Base-by-base conservation (phyloP, 2,329 filamentous ascomycete genomes). In the Colletotrichum euphorbiae region DNA sequence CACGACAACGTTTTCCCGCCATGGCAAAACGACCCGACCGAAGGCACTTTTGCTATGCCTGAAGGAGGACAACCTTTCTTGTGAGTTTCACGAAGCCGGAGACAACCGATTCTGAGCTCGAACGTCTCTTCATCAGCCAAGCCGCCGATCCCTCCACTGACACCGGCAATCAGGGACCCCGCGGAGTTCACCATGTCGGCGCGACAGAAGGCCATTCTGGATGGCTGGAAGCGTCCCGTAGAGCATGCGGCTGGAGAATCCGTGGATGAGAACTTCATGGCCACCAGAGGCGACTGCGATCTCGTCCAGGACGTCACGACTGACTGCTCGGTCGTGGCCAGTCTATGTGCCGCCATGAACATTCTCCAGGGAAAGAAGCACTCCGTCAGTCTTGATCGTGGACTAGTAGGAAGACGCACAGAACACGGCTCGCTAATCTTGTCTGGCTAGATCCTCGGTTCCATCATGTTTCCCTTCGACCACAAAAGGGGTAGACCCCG, bases 291-390 rank as follows among this genome's bases (percentile, higher is more conserved):
- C 8, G 84, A 87, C 13, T 89, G 92, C 69, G 95, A 99, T 78
- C 86, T 99, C 7, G 94, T 98, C 3, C 96, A 99, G 79, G 96
- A 99, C 78, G 90, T 97, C 67, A 94, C 95, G 5, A 97, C 95
- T 0, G 96, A 99, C 77, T 99, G 96, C 76, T 98, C 96, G 1
- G 95, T 99, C 3, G 95, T 99, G 31, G 96, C 96, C 15, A 98
- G 96, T 77, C 85, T 99, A 6, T 98, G 94, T 76, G 94, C 94
- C 28, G 90, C 89, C 24, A 90, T 91, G 69, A 90, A 90, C 45
- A 87, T 93, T 71, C 85, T 90, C 8, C 86, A 90, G 69, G 89
- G 89, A 17, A 91, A 91, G 2, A 86, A 91, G 77, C 84, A 86
- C 42, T 89, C 90, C 77, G 92, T 93, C 82, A 71, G 81, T 74